These are phyloP conservation scores for Pezicula carpinea DNA, from an alignment of 2,329 filamentous ascomycete species.

Conservation along the genomic window DNA sequence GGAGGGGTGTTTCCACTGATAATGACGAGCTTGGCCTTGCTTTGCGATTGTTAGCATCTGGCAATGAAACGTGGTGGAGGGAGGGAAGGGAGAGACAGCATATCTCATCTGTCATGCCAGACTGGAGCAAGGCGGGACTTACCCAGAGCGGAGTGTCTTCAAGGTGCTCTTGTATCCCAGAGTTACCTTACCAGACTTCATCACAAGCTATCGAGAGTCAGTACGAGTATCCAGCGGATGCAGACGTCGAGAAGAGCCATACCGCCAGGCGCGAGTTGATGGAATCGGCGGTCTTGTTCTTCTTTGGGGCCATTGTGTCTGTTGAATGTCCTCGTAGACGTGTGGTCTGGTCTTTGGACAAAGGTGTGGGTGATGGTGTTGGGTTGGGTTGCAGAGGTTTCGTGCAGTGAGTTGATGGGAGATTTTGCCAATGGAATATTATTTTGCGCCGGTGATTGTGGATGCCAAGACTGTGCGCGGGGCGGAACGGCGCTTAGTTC, in stretches of 20 bases:
- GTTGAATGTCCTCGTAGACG: background rate
- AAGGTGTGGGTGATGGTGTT: no score
- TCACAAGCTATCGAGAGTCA: no score
- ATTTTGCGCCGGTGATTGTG: background rate
- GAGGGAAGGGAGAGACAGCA: no score
- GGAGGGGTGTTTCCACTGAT: slow-evolving; percentile 95
- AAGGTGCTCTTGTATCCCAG: slow-evolving; percentile 87
- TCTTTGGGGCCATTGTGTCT: slow-evolving; percentile 43
- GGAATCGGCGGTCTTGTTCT: slow-evolving; percentile 76
- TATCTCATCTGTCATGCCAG: no score
- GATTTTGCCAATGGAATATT: slow-evolving; percentile 2
- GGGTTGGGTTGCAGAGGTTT: slow-evolving; percentile 22
- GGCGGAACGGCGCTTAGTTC: no score
- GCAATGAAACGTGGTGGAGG: no score
- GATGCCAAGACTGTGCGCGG: no score
- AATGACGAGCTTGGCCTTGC: slow-evolving; percentile 98
- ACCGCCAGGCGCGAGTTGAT: slow-evolving; percentile 59
- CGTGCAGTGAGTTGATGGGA: slow-evolving; percentile 35
- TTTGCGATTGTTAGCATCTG: no score
- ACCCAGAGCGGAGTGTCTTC: slow-evolving; percentile 77
- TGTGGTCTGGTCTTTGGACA: background rate
- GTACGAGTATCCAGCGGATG: no score
- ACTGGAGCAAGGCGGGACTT: no score
- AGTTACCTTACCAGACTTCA: slow-evolving; percentile 72
- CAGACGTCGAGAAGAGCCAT: no score